Conservation (phyloP, 805 yeast genomes). For the Spathaspora passalidarum region DNA sequence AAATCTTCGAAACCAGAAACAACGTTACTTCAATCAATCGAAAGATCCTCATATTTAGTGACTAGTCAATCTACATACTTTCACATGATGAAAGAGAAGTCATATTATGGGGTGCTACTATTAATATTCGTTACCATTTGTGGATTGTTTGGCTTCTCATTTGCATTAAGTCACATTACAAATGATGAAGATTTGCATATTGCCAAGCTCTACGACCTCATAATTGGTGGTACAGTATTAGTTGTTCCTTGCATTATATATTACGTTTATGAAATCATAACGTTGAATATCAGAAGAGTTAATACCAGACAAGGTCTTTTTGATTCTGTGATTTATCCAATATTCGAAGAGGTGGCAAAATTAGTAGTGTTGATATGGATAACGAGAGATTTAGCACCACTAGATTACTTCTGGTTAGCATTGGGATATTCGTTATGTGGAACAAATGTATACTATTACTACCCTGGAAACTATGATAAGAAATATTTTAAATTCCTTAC, state of each 20-base stretch:
- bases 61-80: not conserved
- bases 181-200: not conserved
- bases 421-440: slow-evolving; percentile 3
- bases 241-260: slow-evolving; percentile 4
- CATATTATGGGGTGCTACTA: not conserved
- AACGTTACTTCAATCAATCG: too few relatives aligned
- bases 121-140: not conserved
- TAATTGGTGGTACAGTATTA: slow-evolving; percentile 4
- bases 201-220: not conserved
- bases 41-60: not conserved
- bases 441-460: slow-evolving; percentile 2
- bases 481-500: slow-evolving; percentile 14
- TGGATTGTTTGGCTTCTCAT: not conserved
- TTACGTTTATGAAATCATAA: slow-evolving; percentile 6
- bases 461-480: slow-evolving; percentile 10
- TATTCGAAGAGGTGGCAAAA: slow-evolving; percentile 12
- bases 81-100: not conserved
- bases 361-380: slow-evolving; percentile 5
- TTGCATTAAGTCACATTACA: not conserved
- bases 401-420: slow-evolving; percentile 7
- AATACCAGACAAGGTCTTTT: slow-evolving; percentile 3
- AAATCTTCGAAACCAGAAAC: too few relatives aligned
- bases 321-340: slow-evolving; percentile 14
- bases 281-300: not conserved
- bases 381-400: slow-evolving; percentile 4